Conservation (phyloP, 176 grass and related monocot species). For the Ensete ventricosum region DNA sequence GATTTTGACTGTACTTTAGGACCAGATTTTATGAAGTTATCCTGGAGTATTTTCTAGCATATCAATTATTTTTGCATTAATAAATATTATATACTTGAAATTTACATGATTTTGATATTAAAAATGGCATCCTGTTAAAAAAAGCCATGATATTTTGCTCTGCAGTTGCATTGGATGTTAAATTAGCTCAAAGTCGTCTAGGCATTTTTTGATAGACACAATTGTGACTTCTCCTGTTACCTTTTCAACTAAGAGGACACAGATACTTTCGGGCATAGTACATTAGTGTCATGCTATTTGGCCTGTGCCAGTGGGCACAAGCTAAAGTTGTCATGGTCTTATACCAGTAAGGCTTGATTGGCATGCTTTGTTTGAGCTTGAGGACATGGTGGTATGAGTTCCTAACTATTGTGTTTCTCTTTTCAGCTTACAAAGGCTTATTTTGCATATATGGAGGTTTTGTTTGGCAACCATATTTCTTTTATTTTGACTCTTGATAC, state of each 20-base stretch:
- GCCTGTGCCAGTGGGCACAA: not conserved
- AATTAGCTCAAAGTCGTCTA: not conserved
- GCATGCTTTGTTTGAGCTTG: not conserved
- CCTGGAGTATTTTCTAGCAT: not conserved
- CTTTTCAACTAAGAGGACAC: no score
- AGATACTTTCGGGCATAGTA: not conserved
- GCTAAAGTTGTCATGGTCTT: not conserved
- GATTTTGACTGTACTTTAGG: not conserved
- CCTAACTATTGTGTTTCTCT: slow-evolving; percentile 12
- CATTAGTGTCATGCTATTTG: not conserved
- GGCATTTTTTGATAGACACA: no score
- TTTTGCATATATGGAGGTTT: slow-evolving; percentile 87
- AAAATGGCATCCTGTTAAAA: no score
- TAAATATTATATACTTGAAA: not conserved
- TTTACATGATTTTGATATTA: not conserved
- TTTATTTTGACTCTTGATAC: slow-evolving; percentile 95
- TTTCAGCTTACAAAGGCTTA: slow-evolving; percentile 96
- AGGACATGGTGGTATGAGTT: not conserved
- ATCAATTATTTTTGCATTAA: not conserved
- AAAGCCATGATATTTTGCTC: no score
- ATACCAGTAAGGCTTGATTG: not conserved
- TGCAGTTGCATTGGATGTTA: not conserved
- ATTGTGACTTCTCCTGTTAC: no score
- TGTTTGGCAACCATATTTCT: slow-evolving; percentile 87
- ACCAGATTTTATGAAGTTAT: not conserved